Evolutionary conservation across 805 yeast genomes (phyloP).

Genomic region (Huiozyma sinensis): DNA sequence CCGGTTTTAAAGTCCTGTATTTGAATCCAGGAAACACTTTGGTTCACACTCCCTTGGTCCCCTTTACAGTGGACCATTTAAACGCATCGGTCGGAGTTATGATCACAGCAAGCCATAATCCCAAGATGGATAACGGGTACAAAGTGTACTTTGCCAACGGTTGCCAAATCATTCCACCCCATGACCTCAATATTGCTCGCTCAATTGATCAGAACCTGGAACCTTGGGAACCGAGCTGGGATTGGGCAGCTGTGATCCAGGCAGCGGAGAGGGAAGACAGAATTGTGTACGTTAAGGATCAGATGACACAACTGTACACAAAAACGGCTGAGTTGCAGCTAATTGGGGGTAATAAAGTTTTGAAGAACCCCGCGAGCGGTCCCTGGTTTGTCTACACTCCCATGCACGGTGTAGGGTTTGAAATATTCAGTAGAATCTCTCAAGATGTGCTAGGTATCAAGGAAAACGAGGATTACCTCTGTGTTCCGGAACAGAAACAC

Average conservation of each 20-base stretch:
- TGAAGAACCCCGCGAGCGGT: slow-evolving; percentile 6
- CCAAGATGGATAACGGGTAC: slow-evolving; percentile 82
- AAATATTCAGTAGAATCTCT: slow-evolving; percentile 36
- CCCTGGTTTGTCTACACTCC: slow-evolving; percentile 73
- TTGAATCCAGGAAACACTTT: slow-evolving; percentile 28
- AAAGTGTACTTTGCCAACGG: slow-evolving; percentile 91
- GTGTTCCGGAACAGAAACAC: slow-evolving; percentile 51
- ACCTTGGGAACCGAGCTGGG: slow-evolving; percentile 51
- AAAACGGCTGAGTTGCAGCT: slow-evolving; percentile 4
- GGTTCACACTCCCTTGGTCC: slow-evolving; percentile 87
- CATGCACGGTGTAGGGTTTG: slow-evolving; percentile 88
- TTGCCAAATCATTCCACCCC: slow-evolving; percentile 92
- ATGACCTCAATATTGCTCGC: slow-evolving; percentile 61
- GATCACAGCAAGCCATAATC: slow-evolving; percentile 88
- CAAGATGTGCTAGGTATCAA: slow-evolving; percentile 27
- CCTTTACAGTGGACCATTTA: slow-evolving; percentile 62
- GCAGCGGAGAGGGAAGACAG: slow-evolving; percentile 15
- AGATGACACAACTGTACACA: slow-evolving; percentile 35
- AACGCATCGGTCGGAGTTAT: slow-evolving; percentile 74
- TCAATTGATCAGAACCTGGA: slow-evolving; percentile 48
- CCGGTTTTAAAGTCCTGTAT: slow-evolving; percentile 62
- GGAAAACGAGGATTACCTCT: slow-evolving; percentile 26
- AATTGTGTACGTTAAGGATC: slow-evolving; percentile 34
- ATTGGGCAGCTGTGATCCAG: slow-evolving; percentile 31
- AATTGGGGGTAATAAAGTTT: slow-evolving; percentile 28